phyloP scores from a whole-genome alignment of 2,329 filamentous ascomycete species.

The Alternaria rosae region DNA sequence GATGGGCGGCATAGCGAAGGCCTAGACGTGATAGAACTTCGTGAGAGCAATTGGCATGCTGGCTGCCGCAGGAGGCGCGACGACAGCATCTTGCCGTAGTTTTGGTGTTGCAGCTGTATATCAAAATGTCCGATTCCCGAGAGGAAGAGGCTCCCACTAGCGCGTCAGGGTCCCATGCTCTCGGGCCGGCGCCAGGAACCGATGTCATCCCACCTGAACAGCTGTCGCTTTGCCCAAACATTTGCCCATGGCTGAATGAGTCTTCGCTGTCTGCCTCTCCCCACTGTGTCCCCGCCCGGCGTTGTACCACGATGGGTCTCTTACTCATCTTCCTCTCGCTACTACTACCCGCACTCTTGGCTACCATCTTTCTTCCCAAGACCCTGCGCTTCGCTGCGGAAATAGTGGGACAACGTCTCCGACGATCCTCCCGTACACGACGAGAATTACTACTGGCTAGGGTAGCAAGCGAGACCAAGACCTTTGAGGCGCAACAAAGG shows the following conservation, averaged over 20 bases:
- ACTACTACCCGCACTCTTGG: conserved; percentile 28
- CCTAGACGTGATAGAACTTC: conserved; percentile 7
- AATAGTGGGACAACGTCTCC: conserved; percentile 40
- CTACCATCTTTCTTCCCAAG: conserved; percentile 35
- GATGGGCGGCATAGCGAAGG: conserved; percentile 6
- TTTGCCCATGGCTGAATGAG: conserved; percentile 15
- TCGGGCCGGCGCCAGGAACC: conserved; percentile 29
- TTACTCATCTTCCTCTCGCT: conserved; percentile 37
- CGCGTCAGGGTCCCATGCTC: conserved; percentile 23
- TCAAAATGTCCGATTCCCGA: conserved; percentile 22
- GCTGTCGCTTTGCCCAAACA: conserved; percentile 21
- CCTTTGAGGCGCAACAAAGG: conserved; percentile 28
- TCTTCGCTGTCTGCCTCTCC: conserved; percentile 3
- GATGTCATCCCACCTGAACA: conserved; percentile 37
- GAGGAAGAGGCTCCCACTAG: conserved; percentile 22
- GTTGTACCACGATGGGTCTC: conserved; percentile 35
- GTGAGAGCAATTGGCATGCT: conserved; percentile 35
- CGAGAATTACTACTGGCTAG: conserved; percentile 45
- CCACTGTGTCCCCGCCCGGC: conserved; percentile 17
- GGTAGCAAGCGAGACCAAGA: conserved; percentile 40
- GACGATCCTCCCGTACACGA: conserved; percentile 41
- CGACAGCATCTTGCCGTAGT: conserved; percentile 30
- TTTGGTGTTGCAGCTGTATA: conserved; percentile 7
- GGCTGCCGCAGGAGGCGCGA: conserved; percentile 31
- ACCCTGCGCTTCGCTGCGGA: conserved; percentile 37